Percentiles rank a stretch among this genome's conserved stretches.
Conservation (phyloP, 2,329 filamentous ascomycete species). For the Colletotrichum destructivum region DNA sequence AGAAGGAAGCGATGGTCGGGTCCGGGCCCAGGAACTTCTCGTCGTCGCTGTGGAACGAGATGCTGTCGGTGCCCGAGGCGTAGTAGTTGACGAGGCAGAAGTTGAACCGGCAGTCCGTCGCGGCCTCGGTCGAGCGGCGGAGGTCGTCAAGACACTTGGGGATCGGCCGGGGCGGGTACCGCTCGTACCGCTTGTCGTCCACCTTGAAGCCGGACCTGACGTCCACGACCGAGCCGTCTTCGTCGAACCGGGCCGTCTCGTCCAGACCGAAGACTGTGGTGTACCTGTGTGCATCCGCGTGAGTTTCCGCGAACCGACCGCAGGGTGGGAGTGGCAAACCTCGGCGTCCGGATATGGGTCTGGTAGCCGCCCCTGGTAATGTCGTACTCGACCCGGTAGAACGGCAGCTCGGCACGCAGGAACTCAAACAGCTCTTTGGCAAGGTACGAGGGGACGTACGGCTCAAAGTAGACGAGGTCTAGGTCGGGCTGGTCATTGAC, state of each 20-base stretch:
- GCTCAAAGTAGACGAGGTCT: slow-evolving; percentile 82
- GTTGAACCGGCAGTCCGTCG: slow-evolving; percentile 79
- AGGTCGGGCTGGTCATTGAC: slow-evolving; percentile 80
- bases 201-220: slow-evolving; percentile 57
- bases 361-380: slow-evolving; percentile 77
- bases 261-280: slow-evolving; percentile 73
- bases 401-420: slow-evolving; percentile 78
- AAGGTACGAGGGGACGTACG: slow-evolving; percentile 74
- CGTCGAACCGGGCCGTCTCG: slow-evolving; percentile 74
- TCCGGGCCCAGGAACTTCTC: slow-evolving; percentile 80
- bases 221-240: slow-evolving; percentile 60
- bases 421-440: slow-evolving; percentile 77
- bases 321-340: slow-evolving; percentile 48
- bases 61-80: slow-evolving; percentile 81
- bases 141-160: slow-evolving; percentile 79
- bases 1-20: slow-evolving; percentile 82
- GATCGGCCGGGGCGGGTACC: slow-evolving; percentile 77
- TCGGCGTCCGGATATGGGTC: slow-evolving; percentile 72
- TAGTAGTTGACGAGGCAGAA: slow-evolving; percentile 90
- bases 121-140: slow-evolving; percentile 73
- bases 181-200: slow-evolving; percentile 67
- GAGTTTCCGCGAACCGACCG: neutral
- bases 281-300: slow-evolving; percentile 49
- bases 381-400: slow-evolving; percentile 82
- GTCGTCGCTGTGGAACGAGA: slow-evolving; percentile 85